Base-by-base conservation (phyloP, 345 rosid species). In the Trapa bicornis region DNA sequence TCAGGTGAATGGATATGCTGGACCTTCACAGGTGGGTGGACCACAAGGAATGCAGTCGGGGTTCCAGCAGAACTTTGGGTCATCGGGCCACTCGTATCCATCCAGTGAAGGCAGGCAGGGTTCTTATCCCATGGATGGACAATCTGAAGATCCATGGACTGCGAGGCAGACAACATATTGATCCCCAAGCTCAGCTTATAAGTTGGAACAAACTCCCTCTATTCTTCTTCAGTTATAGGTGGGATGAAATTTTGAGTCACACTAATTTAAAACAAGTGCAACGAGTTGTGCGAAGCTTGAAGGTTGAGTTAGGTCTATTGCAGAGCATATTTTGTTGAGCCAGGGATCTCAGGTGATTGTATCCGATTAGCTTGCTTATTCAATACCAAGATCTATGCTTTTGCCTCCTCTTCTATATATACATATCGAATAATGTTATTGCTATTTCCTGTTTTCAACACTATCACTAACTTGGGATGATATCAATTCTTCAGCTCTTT, bases 51-150 rank as follows among this genome's bases (percentile, higher is more conserved):
- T 6, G 11, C 60, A 22, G 17, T n/a, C 0, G 48, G 48, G 13
- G 11, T 41, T 8, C 43, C 48, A 0, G 13, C 48, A 45, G 11
- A 1, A 7, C 11, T 3, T 7, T 11, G 13, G 48, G 48, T 45
- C 48, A 45, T 45, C 48, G 8, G 48, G 48, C 7, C 11, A 45
- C 8, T 45, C 48, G 48, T 13, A 45, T 11, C 33, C 66, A 13
- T 58, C 68, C 37, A 57, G 50, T 58, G 71, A 74, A 42, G 72
- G 79, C 37, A 50, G 43, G 0, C 73, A 50, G 39, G 63, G 37
- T 70, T 15, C 37, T 2, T 29, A 52, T 35, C 67, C 35, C 13
- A 36, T 13, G 37, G 71, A 61, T 41, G 71, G 47, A 47, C 72
- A 47, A 36, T 62, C 65, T 61, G 72, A 71, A 53, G 38, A 33